These are phyloP conservation scores for Oehlia diaphana DNA, from an alignment of 192 early-diverging fungal species.

Conservation along the genomic window DNA sequence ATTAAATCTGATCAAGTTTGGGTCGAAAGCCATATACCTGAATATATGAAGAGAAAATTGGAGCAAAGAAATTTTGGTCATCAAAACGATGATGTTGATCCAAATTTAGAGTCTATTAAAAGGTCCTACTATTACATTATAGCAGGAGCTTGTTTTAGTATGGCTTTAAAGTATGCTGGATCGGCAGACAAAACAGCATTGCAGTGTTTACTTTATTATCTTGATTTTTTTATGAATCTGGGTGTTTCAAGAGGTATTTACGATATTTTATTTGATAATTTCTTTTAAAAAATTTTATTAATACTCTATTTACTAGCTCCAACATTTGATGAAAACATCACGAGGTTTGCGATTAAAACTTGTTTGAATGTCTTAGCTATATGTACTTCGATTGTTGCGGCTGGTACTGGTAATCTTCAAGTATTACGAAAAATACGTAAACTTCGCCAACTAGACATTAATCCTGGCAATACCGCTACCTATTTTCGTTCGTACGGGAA, in stretches of 20 bases:
- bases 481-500: conserved; percentile 58
- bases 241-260: conserved; percentile 40
- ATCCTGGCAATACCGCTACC: neutral
- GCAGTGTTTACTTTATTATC: conserved; percentile 47
- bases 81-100: conserved; percentile 18
- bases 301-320: conserved; percentile 37
- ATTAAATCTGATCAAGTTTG: conserved; percentile 65
- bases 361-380: conserved; percentile 71
- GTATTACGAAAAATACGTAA: conserved; percentile 58
- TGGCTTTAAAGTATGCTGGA: conserved; percentile 73
- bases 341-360: conserved; percentile 55
- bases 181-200: conserved; percentile 50
- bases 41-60: conserved; percentile 46
- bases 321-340: conserved; percentile 62
- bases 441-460: conserved; percentile 48
- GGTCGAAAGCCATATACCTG: conserved; percentile 64
- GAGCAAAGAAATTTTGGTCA: conserved; percentile 18
- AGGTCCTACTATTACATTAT: conserved; percentile 67
- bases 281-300: neutral
- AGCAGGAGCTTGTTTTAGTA: conserved; percentile 65
- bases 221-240: conserved; percentile 53
- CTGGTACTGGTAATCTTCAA: conserved; percentile 76
- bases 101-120: conserved; percentile 47
- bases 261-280: conserved; percentile 9
- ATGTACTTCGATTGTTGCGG: conserved; percentile 70